Percentiles rank a stretch among this genome's conserved stretches.
Conservation (phyloP, 2,329 filamentous ascomycete species). For the Coniella vitis region DNA sequence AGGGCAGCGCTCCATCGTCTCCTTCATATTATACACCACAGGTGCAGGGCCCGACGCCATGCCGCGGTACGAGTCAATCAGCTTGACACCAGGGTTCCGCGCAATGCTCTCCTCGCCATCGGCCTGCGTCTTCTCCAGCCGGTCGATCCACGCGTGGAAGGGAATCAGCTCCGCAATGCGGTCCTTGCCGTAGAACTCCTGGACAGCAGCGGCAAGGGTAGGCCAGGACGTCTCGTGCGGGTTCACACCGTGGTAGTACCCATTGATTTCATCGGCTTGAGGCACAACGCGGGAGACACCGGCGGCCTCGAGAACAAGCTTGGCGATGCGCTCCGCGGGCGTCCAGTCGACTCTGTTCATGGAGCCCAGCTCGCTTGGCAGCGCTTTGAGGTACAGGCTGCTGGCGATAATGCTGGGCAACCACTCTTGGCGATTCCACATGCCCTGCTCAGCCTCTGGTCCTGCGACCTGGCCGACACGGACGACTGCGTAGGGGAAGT, state of each 20-base stretch:
- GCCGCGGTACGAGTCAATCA: conserved; percentile 39
- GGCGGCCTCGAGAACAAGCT: conserved; percentile 36
- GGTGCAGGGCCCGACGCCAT: conserved; percentile 19
- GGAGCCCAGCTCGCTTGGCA: conserved; percentile 36
- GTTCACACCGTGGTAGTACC: conserved; percentile 42
- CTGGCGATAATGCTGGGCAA: conserved; percentile 41
- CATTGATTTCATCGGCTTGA: conserved; percentile 24
- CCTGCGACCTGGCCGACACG: conserved; percentile 40
- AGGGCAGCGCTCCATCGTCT: conserved; percentile 30
- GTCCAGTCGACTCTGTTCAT: conserved; percentile 44
- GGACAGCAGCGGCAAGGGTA: conserved; percentile 30
- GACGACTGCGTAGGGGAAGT: conserved; percentile 29
- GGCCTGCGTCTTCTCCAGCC: conserved; percentile 32
- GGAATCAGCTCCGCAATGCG: conserved; percentile 30
- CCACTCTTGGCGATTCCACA: conserved; percentile 50
- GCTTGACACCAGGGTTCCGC: conserved; percentile 41
- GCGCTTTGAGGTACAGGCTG: conserved; percentile 35
- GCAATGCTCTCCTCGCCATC: conserved; percentile 27
- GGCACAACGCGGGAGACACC: conserved; percentile 8
- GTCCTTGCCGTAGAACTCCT: conserved; percentile 29
- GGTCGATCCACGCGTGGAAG: conserved; percentile 36
- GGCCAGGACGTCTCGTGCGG: conserved; percentile 32
- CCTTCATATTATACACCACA: conserved; percentile 32
- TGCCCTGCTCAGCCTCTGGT: conserved; percentile 29
- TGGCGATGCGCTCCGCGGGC: conserved; percentile 38